Evolutionary conservation across 108 stramenopile species (phyloP).

Genomic region (Chaetoceros muelleri): DNA sequence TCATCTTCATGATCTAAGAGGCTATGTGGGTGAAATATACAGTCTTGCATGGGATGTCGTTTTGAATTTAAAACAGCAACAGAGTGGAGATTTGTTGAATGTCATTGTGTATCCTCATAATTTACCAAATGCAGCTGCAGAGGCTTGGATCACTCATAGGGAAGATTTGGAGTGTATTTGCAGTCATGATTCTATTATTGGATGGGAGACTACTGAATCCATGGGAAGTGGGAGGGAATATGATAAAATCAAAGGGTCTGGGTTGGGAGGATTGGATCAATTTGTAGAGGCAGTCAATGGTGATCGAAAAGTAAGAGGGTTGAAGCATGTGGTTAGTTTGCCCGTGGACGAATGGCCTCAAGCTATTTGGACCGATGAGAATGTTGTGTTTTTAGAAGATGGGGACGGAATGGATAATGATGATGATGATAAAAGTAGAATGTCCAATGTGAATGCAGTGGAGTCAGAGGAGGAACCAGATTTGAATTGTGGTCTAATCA

Average conservation of each 20-base stretch:
- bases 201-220: slow-evolving; percentile 51
- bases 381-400: slow-evolving; percentile 73
- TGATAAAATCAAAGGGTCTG: slow-evolving; percentile 27
- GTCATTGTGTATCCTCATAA: slow-evolving; percentile 82
- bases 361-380: slow-evolving; percentile 37
- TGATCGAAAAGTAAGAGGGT: slow-evolving; percentile 34
- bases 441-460: neutral
- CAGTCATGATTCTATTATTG: slow-evolving; percentile 63
- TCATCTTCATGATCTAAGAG: slow-evolving; percentile 43
- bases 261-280: slow-evolving; percentile 51
- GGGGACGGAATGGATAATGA: slow-evolving; percentile 28
- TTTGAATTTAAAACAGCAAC: slow-evolving; percentile 22
- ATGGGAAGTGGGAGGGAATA: slow-evolving; percentile 38
- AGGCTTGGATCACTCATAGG: slow-evolving; percentile 59
- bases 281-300: slow-evolving; percentile 72
- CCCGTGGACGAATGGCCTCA: slow-evolving; percentile 62
- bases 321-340: slow-evolving; percentile 40
- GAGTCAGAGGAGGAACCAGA: slow-evolving; percentile 1
- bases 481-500: slow-evolving; percentile 12
- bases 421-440: neutral
- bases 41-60: slow-evolving; percentile 68
- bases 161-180: slow-evolving; percentile 61
- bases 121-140: slow-evolving; percentile 76
- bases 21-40: slow-evolving; percentile 82
- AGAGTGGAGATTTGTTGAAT: slow-evolving; percentile 32